Evolutionary conservation across 305 asterid genomes (phyloP).

Genomic region (Plantago lanceolata): DNA sequence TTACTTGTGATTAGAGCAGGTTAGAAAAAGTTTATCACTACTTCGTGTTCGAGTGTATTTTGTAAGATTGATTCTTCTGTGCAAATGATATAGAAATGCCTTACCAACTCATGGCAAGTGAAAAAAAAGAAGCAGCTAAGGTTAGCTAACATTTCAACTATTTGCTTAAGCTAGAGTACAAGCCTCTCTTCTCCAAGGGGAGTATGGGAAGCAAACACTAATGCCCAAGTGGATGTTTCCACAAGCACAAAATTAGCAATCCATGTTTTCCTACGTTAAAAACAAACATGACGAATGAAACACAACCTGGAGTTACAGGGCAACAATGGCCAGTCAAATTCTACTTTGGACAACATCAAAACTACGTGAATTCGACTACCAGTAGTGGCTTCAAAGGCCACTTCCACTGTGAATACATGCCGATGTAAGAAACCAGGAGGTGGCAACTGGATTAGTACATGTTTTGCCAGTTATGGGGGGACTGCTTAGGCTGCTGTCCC

Average conservation of each 20-base stretch:
- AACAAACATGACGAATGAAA: conserved; percentile 32
- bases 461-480: conserved; percentile 81
- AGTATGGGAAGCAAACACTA: not conserved
- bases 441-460: conserved; percentile 50
- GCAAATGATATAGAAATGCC: not conserved
- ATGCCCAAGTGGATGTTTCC: conserved; percentile 26
- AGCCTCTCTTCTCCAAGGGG: no score
- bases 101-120: not conserved
- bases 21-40: no score
- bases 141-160: not conserved
- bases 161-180: conserved; percentile 1
- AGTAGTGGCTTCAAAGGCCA: conserved; percentile 33
- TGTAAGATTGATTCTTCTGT: not conserved
- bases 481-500: conserved; percentile 68
- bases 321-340: conserved; percentile 39
- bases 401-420: conserved; percentile 38
- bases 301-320: conserved; percentile 46
- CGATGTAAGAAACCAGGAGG: conserved; percentile 42
- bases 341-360: conserved; percentile 31
- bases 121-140: not conserved
- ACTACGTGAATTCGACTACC: conserved; percentile 22
- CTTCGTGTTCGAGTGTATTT: no score
- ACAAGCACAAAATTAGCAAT: conserved; percentile 52
- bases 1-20: no score
- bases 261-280: conserved; percentile 45